Evolutionary conservation across 163 green algal genomes (phyloP).

Genomic region (Coccomyxa subellipsoidea): DNA sequence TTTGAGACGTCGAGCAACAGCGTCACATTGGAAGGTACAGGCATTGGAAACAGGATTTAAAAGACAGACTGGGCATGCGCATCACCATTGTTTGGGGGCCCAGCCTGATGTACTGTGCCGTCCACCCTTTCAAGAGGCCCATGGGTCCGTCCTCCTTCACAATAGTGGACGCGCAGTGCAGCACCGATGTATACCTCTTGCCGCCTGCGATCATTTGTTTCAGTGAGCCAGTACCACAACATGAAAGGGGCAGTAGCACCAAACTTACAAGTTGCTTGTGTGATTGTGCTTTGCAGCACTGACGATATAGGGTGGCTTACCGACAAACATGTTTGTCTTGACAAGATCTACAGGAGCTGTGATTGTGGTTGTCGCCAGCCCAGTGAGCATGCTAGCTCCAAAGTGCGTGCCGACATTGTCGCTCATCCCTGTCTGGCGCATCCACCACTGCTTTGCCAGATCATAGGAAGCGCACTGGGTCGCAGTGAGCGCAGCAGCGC

Average conservation of each 20-base stretch:
- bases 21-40: too few relatives aligned
- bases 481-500: slow-evolving; percentile 74
- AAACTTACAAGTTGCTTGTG: too few relatives aligned
- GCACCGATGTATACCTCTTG: slow-evolving; percentile 37
- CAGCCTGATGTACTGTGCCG: slow-evolving; percentile 78
- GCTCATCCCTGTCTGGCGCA: slow-evolving; percentile 38
- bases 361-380: slow-evolving; percentile 85
- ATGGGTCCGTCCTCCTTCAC: slow-evolving; percentile 51
- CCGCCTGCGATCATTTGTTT: too few relatives aligned
- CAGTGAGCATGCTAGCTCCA: slow-evolving; percentile 54
- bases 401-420: slow-evolving; percentile 62
- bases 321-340: slow-evolving; percentile 88
- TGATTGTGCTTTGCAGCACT: too few relatives aligned
- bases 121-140: slow-evolving; percentile 81
- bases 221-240: too few relatives aligned
- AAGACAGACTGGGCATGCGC: too few relatives aligned
- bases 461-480: slow-evolving; percentile 83
- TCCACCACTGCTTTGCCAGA: slow-evolving; percentile 66
- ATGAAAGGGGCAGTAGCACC: too few relatives aligned
- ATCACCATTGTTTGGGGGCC: slow-evolving; percentile 74
- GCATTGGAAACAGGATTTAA: too few relatives aligned
- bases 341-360: slow-evolving; percentile 89
- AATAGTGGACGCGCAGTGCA: slow-evolving; percentile 55
- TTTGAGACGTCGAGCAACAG: too few relatives aligned
- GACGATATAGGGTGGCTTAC: neutral